These are phyloP conservation scores for Nemania sp. DNA, from an alignment of 2,329 filamentous ascomycete species.

Conservation along the genomic window DNA sequence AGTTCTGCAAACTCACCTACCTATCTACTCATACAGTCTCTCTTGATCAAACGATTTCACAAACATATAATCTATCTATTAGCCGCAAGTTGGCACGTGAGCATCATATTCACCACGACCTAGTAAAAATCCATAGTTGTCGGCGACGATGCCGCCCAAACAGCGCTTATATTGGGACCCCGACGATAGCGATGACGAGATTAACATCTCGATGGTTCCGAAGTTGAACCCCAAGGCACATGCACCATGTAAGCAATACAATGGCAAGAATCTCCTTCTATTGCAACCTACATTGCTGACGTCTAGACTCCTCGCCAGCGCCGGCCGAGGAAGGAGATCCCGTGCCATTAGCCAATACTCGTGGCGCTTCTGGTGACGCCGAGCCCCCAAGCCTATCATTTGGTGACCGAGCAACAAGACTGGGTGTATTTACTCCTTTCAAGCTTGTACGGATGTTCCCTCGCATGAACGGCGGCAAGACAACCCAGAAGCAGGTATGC, in stretches of 20 bases:
- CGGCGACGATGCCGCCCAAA: constrained; percentile 8
- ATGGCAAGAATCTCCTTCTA: background rate
- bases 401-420: constrained; percentile 36
- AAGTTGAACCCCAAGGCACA: background rate
- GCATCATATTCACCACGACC: background rate
- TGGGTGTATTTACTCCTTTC: constrained; percentile 51
- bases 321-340: background rate
- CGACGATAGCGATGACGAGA: constrained; percentile 14
- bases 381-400: constrained; percentile 25
- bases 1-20: too few species aligned
- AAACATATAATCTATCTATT: too few species aligned
- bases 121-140: background rate
- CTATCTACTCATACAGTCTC: too few species aligned
- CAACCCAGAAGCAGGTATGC: constrained; percentile 50
- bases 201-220: constrained; percentile 10
- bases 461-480: constrained; percentile 58
- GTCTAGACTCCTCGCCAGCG: background rate
- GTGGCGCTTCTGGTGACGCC: background rate
- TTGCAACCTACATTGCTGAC: background rate
- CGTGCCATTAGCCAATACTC: background rate
- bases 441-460: constrained; percentile 61
- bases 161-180: constrained; percentile 1
- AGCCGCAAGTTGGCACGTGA: too few species aligned
- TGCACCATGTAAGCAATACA: background rate
- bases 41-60: too few species aligned